These are phyloP conservation scores for Stenocarpella maydis DNA, from an alignment of 2,329 filamentous ascomycete genomes.

Conservation along the genomic window DNA sequence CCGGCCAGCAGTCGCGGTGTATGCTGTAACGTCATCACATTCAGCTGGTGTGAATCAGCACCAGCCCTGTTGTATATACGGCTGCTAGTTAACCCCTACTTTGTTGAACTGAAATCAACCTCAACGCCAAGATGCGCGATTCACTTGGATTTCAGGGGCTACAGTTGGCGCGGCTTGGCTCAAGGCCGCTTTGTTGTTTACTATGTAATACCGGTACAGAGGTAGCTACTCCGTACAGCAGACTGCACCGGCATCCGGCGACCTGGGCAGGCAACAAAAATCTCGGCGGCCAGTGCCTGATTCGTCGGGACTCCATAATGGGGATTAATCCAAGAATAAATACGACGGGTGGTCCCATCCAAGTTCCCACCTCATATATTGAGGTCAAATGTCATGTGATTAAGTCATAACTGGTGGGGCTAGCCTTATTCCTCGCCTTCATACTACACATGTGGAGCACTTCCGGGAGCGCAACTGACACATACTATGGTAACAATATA, in stretches of 20 bases:
- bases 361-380: background rate
- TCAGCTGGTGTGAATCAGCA: background rate
- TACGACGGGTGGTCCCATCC: background rate
- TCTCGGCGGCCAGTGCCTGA: background rate
- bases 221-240: background rate
- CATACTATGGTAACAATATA: too few relatives aligned
- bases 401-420: background rate
- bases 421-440: background rate
- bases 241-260: background rate
- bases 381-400: conserved; percentile 10
- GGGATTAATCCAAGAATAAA: conserved; percentile 6
- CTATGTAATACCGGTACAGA: too few relatives aligned
- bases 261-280: background rate
- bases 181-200: background rate
- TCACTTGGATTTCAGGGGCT: background rate
- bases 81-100: too few relatives aligned
- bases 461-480: too few relatives aligned
- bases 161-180: background rate
- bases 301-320: background rate
- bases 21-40: background rate
- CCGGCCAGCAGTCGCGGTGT: background rate
- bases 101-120: background rate
- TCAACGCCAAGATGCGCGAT: background rate
- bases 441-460: too few relatives aligned
- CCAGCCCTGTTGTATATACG: background rate